Evolutionary conservation across 768 basidiomycete species (phyloP).

Genomic region (Cantharellus anzutake): DNA sequence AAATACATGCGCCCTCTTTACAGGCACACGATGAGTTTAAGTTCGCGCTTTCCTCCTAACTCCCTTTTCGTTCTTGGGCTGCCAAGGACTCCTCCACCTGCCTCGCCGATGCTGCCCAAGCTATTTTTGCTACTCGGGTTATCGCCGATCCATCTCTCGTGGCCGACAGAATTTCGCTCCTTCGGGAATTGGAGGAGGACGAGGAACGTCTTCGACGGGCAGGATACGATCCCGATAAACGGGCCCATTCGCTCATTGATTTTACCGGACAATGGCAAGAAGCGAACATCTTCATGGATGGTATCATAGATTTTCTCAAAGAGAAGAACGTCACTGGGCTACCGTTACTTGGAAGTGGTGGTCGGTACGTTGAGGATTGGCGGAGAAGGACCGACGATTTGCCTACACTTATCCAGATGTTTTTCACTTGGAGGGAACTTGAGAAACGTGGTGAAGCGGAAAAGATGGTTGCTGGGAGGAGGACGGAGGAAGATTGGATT

Average conservation of each 20-base stretch:
- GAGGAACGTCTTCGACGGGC: constrained; percentile 24
- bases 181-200: constrained; percentile 22
- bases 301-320: background rate
- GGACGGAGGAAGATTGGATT: background rate
- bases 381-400: background rate
- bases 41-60: constrained; percentile 27
- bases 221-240: constrained; percentile 30
- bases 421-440: background rate
- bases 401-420: background rate
- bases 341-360: background rate
- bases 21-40: constrained; percentile 32
- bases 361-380: background rate
- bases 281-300: background rate
- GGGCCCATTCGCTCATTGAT: constrained; percentile 28
- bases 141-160: constrained; percentile 27
- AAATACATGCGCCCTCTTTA: constrained; percentile 38
- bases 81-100: constrained; percentile 28
- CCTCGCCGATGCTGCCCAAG: constrained; percentile 33
- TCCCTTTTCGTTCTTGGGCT: constrained; percentile 38
- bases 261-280: constrained; percentile 11
- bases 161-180: constrained; percentile 21
- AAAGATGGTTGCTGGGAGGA: background rate
- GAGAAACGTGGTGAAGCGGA: background rate
- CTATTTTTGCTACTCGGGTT: constrained; percentile 26
- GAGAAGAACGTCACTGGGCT: background rate